phyloP scores from a whole-genome alignment of 768 basidiomycete genomes.

The Boletus pseudopeckii region DNA sequence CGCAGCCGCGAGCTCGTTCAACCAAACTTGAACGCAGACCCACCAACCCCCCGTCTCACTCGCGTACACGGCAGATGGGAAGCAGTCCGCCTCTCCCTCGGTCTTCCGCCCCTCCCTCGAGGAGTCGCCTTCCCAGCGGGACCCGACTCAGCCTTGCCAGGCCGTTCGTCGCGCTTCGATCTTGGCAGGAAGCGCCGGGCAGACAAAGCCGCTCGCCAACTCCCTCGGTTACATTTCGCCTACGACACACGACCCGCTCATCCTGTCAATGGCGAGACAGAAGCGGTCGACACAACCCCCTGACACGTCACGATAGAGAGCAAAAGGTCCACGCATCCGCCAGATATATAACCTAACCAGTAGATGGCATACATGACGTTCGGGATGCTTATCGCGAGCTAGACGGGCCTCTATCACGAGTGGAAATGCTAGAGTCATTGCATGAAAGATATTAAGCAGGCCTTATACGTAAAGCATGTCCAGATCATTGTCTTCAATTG shows the following conservation, averaged over 20 bases:
- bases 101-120: constrained; percentile 26
- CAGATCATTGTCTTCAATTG: constrained; percentile 4
- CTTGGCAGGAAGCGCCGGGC: constrained; percentile 15
- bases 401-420: not conserved
- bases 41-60: not conserved
- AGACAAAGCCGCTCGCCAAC: constrained; percentile 9
- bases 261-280: constrained; percentile 6
- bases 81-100: constrained; percentile 29
- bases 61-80: constrained; percentile 33
- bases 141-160: not conserved
- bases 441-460: constrained; percentile 17
- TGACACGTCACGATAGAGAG: not conserved
- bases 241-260: not conserved
- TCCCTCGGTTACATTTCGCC: constrained; percentile 23
- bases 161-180: constrained; percentile 21
- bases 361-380: not conserved
- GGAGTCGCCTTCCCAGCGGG: not conserved
- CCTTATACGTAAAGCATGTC: constrained; percentile 9
- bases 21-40: not conserved
- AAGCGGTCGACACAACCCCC: not conserved
- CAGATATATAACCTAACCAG: not conserved
- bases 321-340: not conserved
- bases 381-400: not conserved
- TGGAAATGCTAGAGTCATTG: constrained; percentile 10
- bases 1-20: not conserved